These are phyloP conservation scores for Piper betle DNA, from an alignment of 164 flowering plant species.

Conservation along the genomic window DNA sequence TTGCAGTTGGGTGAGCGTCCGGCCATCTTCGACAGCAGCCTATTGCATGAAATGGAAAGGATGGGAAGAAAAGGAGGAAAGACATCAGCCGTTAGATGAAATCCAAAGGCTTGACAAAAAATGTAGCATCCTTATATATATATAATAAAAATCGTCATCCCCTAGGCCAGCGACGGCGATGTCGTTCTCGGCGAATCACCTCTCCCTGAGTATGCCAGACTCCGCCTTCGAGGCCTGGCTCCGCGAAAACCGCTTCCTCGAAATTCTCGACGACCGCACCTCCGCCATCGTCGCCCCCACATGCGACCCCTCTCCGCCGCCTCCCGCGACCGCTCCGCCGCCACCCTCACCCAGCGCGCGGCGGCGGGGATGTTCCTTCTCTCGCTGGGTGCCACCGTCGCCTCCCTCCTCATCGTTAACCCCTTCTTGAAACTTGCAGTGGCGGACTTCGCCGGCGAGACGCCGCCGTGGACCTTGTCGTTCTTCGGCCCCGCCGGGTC, in stretches of 20 bases:
- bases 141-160: no score
- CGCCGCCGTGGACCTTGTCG: slow-evolving; percentile 65
- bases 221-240: slow-evolving; percentile 89
- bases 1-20: no score
- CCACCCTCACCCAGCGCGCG: background rate
- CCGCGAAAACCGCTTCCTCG: slow-evolving; percentile 79
- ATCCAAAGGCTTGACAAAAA: no score
- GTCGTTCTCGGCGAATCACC: slow-evolving; percentile 64
- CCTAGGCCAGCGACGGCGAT: slow-evolving; percentile 6
- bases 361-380: background rate
- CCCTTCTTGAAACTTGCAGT: slow-evolving; percentile 73
- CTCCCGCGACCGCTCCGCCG: background rate
- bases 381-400: slow-evolving; percentile 17
- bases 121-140: no score
- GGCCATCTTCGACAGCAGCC: no score
- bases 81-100: no score
- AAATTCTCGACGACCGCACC: slow-evolving; percentile 67
- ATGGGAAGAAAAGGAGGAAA: no score
- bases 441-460: slow-evolving; percentile 44
- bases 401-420: slow-evolving; percentile 63
- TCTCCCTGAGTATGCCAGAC: slow-evolving; percentile 77
- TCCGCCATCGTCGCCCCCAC: slow-evolving; percentile 25
- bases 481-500: slow-evolving; percentile 46
- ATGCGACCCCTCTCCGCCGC: background rate
- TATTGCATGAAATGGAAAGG: no score